Evolutionary conservation across 2,329 filamentous ascomycete genomes (phyloP).

Genomic region (Talaromyces sp.): DNA sequence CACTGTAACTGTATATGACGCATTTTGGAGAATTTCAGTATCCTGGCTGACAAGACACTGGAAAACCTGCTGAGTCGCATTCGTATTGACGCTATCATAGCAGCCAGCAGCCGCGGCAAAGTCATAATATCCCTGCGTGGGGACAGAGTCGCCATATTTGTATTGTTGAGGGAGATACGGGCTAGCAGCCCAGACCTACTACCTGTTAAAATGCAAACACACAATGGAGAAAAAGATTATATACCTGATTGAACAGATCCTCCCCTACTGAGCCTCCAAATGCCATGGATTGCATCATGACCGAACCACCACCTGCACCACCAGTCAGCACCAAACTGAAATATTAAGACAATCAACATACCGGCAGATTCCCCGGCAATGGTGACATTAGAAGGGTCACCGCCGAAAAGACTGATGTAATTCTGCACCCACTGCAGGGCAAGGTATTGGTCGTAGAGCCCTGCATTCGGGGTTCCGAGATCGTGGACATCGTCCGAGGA

Average conservation of each 20-base stretch:
- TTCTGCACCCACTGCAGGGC: conserved; percentile 54
- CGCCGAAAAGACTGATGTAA: conserved; percentile 52
- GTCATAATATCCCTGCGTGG: conserved; percentile 40
- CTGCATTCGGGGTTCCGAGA: conserved; percentile 42
- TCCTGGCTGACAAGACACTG: conserved; percentile 34
- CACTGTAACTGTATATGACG: conserved; percentile 26
- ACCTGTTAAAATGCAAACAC: conserved; percentile 1
- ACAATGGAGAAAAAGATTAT: not conserved
- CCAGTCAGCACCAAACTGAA: not conserved
- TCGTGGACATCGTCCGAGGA: conserved; percentile 37
- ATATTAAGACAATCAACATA: not conserved
- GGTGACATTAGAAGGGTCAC: conserved; percentile 46
- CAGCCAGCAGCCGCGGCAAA: conserved; percentile 42
- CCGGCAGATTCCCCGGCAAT: conserved; percentile 48
- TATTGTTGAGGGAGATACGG: conserved; percentile 56
- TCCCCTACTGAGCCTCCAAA: conserved; percentile 3
- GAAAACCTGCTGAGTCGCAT: conserved; percentile 25
- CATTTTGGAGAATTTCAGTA: conserved; percentile 29
- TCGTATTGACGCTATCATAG: conserved; percentile 19
- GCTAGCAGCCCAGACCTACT: conserved; percentile 32
- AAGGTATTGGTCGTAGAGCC: conserved; percentile 49
- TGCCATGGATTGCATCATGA: conserved; percentile 11
- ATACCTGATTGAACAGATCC: conserved; percentile 2
- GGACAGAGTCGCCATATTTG: conserved; percentile 41
- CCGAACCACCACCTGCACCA: conserved; percentile 24